Evolutionary conservation across 78 protist species (phyloP), one percentile per base, ranked within the genome.

Genomic region (Dictyostelium firmibasis): DNA sequence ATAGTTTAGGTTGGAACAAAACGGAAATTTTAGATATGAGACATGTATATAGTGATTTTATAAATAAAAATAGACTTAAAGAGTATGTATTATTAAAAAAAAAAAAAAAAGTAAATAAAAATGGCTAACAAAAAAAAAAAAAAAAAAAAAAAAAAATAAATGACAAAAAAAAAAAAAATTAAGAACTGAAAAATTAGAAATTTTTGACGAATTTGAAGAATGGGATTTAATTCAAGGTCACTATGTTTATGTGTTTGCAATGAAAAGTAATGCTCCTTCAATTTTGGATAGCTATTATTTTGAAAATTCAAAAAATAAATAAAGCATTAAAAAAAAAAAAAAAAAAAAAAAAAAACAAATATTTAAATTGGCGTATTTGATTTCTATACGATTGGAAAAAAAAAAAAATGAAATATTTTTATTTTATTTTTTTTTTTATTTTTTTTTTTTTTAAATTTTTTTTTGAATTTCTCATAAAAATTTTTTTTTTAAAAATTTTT

Each of bases 201-300:
- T 92, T 62, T 96, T 91, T 60, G 95, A 89, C 43, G 96, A 89
- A 41, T 96, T 81, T 79, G 92, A 85, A 89, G 97, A 92, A 83
- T 84, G 92, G 96, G 60, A 95, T 81, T 43, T 96, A 13, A 83
- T 96, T 72, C 92, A 84, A 81, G 62, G 84, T 35, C 93, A 89
- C 77, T 96, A 91, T 85, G 95, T 86, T 44, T 89, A 72, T 78
- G 91, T 96, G 7, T 91, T 84, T 33, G 92, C 95, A 35, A 82
- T 57, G 0, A 84, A 96, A 69, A 84, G 91, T 76, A 20, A 27
- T 0, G 29, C 70, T 53, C 41, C 85, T 33, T 14, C 82, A 14
- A 76, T 44, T 8, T 72, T 77, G 11, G 31, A 60, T 50, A 27
- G 11, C 33, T 86, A 86, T 86, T 43, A 47, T 36, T 86, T 86